Evolutionary conservation across 495 filamentous ascomycete species (phyloP), one percentile per base, ranked within the genome.

Genomic region (Cercophora sp.): DNA sequence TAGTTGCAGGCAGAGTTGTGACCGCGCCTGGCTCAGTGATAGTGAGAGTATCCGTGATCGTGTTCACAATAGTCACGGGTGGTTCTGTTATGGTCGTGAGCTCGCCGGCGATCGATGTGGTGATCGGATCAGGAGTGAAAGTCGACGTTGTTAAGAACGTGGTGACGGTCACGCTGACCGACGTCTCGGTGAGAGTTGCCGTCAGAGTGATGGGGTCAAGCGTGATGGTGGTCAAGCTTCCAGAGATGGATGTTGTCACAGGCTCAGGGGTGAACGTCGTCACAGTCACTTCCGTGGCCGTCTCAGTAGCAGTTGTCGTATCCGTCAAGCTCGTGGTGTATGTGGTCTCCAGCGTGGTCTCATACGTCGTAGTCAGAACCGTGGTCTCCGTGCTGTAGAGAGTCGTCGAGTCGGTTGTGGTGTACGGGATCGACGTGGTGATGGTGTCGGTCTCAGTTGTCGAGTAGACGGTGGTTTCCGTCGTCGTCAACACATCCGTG

Each of bases 1-100:
- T 68, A 18, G 57, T 45, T 9, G 51, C 63, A 13, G 68, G 56
- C n/a, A 69, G 51, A 0, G 70, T 57, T 23, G 52, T 54, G 5
- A 54, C 52, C 11, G 10, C 16, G 11, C 52, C 53, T 11, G 53
- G 53, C 8, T 32, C 24, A 15, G 50, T 52, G 0, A 27, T 52
- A 27, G 49, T 59, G 0, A 66, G 65, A 16, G 55, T 27, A 10
- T 61, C 60, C 27, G 71, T 56, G 18, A 59, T 29, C 15, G 55
- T 58, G 29, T 48, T 41, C 3, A 36, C 45, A 0, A 49, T 4
- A 2, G 47, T 48, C 0, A 39, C 19, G 19, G 55, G 48, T 11
- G 18, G 20, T 15, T 23, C 22, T 5, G 65, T 69, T 18, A 64
- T 47, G 5, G 67, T 66, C 2, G 42, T 51, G 0, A 35, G 40